Evolutionary conservation across 148 eudicot species (phyloP), one percentile per base, ranked within the genome.

Genomic region (Rhododendron kiyosumense): DNA sequence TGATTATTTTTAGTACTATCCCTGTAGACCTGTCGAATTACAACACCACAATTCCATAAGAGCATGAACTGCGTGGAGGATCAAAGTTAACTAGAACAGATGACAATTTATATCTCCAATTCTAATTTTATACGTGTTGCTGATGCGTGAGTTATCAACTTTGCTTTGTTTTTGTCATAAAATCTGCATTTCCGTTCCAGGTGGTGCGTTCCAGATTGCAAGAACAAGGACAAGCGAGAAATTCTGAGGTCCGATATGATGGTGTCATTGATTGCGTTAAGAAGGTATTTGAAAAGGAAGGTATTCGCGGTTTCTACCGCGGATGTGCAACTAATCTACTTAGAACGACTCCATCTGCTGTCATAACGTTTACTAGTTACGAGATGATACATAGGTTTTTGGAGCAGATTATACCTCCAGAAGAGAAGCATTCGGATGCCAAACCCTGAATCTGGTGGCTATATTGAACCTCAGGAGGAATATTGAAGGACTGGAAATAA

Each of bases 241-340:
- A 90, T 83, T 81, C 89, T 0, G 85, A 90, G 82, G 82, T 88
- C 48, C 96, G 88, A 36, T 96, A 96, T 86, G 79, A 81, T 0
- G 99, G 98, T 67, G 98, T 93, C 13, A 65, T 90, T 85, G 99
- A 96, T 90, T 96, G 99, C 78, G 81, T 93, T 28, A 89, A 85
- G 73, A 81, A 81, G 75, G 71, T 88, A 76, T 83, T 90, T 63
- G 67, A 76, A 74, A 85, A 88, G 83, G 95, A 96, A 88, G 98
- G 99, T 41, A 30, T 94, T 75, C 77, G 89, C 13, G 99, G 98
- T 28, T 95, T 96, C 86, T 96, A 96, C 82, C 93, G 99, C 9
- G 99, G 99, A 13, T 96, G 99, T 91, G 99, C 92, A 24, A 96
- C 99, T 38, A 96, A 96, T 87, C 91, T 96, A 77, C 57, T 96